Base-by-base conservation (phyloP, 805 yeast species). In the Citeromyces nyonsensis region DNA sequence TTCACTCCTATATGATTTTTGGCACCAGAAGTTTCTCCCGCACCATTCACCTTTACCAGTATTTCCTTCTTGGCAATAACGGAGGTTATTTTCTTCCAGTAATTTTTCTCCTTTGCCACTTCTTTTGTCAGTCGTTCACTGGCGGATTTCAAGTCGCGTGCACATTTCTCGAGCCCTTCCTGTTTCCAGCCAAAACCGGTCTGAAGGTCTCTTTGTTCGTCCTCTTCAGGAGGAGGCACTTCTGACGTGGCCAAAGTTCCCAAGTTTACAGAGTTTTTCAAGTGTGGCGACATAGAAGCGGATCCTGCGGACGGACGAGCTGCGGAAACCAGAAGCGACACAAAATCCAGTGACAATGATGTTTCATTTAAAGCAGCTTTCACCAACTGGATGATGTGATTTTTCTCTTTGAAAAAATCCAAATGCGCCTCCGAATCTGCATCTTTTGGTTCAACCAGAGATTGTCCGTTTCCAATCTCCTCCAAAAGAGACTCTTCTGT, bases 171-270 rank as follows among this genome's bases (percentile, higher is more conserved):
- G 30, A 85, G 49, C 31, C 88, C 69, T 44, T 77, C 69, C 24
- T 79, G 52, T 45, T 88, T 88, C 96, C 96, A 88, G 10, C 95
- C 95, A 36, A 69, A 61, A 4, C 77, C 75, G 10, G 73, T 60
- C 10, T 3, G 15, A 4, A 20, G 10, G 18, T 27, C 22, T 28
- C 46, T 45, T 1, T 59, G 43, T 25, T 54, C 54, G 20, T 55
- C 40, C 32, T 41, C 29, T 37, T n/a, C 45, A 41, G 26, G 12
- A 11, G 32, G 41, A 3, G 39, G 38, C 12, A 43, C 47, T 2
- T 41, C 44, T n/a, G 43, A 40, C 1, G 30, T 33, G 2, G 50
- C 43, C 35, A 86, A 57, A 0, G 94, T 75, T 0, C 88, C 93
- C 8, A 78, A 56, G 2, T 91, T 82, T 0, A 77, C 79, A 35